Evolutionary conservation across 2,329 filamentous ascomycete genomes (phyloP).

Genomic region (Diaporthe citriasiana): DNA sequence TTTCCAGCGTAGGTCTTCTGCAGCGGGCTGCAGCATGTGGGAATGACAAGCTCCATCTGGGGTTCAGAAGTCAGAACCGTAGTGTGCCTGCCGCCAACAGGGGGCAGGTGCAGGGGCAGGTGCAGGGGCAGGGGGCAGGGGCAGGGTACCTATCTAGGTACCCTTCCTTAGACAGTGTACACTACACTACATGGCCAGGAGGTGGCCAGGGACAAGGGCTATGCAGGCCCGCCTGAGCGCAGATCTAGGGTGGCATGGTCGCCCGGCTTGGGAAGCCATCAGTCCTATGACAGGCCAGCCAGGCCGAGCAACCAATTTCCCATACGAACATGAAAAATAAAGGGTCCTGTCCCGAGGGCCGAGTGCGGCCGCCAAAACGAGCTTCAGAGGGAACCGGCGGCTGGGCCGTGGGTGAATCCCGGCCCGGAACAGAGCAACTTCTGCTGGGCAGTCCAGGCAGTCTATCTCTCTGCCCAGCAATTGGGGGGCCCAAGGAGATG

Average conservation of each 20-base stretch:
- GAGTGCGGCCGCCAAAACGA: neutral
- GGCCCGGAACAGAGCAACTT: neutral
- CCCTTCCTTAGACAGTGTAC: too few relatives aligned
- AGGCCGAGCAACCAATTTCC: constrained; percentile 22
- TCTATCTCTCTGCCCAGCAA: neutral
- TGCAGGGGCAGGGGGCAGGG: neutral
- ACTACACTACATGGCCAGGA: constrained; percentile 22
- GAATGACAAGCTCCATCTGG: constrained; percentile 2
- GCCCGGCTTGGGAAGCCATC: constrained; percentile 10
- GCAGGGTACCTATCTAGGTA: too few relatives aligned
- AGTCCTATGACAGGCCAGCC: constrained; percentile 6
- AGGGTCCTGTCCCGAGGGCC: constrained; percentile 23
- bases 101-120: too few relatives aligned
- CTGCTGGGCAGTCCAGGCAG: too few relatives aligned
- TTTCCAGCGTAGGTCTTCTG: too few relatives aligned
- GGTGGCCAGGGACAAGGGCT: constrained; percentile 14
- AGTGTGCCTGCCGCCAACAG: constrained; percentile 9
- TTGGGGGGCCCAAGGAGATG: constrained; percentile 11
- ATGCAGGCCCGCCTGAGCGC: constrained; percentile 21
- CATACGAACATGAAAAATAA: constrained; percentile 13
- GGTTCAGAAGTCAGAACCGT: constrained; percentile 14
- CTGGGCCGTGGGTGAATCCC: neutral
- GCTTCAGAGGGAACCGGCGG: neutral
- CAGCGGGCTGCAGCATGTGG: neutral
- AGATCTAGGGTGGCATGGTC: constrained; percentile 29